Base-by-base conservation (phyloP, 75 land plant species). In the Selaginella tamariscina region DNA sequence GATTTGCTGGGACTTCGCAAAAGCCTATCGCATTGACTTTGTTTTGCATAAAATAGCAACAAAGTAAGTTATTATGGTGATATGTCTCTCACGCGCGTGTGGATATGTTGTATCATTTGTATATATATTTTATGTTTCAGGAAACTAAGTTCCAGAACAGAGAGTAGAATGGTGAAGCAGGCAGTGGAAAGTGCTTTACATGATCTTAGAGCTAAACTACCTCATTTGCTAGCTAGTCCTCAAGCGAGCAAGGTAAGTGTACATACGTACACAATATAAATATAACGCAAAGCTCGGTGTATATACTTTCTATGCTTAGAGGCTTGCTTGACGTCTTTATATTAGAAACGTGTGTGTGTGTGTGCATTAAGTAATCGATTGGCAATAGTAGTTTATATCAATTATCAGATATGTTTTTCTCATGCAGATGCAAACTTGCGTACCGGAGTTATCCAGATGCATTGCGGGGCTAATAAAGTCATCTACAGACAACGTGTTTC, bases 191-290 rank as follows among this genome's bases (percentile, higher is more conserved):
- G 62, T 2, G 62, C 62, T 59, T 5, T 59, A 2, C 21, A 26
- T 59, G 62, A 59, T 9, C 21, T 59, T 5, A 59, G 21, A 59
- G 18, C 8, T 9, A 59, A 59, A 26, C 26, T 59, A 21, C 62
- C 62, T 27, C 62, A 59, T 59, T 23, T 5, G 8, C 23, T 59
- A 9, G 24, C 26, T 5, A 59, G 62, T n/a, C 26, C 62, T 9
- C 62, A 59, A 23, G 62, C 62, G 8, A 59, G 2, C 27, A 59
- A 59, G 62, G 62, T 59, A 59, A 9, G n/a, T n/a, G n/a, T n/a
- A n/a, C n/a, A n/a, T n/a, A n/a, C n/a, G n/a, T n/a, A n/a, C n/a
- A n/a, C n/a, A n/a, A n/a, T n/a, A n/a, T n/a, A n/a, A n/a, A n/a
- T n/a, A n/a, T n/a, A n/a, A n/a, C n/a, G n/a, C n/a, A n/a, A n/a